A percentile compares a stretch with the other conserved stretches of the same genome.
Evolutionary conservation across 129 eudicot species (phyloP).

Genomic region (Saposhnikovia divaricata): DNA sequence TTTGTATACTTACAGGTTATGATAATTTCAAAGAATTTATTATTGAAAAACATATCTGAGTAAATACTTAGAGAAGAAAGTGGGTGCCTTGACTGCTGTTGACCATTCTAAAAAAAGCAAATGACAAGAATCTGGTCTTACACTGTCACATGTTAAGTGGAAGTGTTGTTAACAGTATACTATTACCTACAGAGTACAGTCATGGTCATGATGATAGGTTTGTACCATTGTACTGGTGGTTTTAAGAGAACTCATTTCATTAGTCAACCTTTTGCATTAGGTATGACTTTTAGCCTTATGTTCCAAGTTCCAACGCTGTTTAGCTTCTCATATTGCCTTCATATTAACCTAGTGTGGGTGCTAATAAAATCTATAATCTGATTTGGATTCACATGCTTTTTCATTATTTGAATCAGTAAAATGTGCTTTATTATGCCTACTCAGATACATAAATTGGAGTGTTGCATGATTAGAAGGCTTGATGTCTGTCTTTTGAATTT

Average conservation of each 20-base stretch:
- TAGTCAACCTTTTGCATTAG: constrained; percentile 1
- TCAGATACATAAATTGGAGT: not conserved
- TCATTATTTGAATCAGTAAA: not conserved
- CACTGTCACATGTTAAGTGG: not conserved
- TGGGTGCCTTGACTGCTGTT: not conserved
- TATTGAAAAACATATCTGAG: not conserved
- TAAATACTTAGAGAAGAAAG: not conserved
- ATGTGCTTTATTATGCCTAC: not conserved
- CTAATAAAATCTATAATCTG: not conserved
- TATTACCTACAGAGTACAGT: too few species aligned
- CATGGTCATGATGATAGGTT: not conserved
- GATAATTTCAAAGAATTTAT: not conserved
- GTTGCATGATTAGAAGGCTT: constrained; percentile 14
- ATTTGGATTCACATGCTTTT: not conserved
- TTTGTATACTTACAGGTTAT: not conserved
- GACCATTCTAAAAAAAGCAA: not conserved
- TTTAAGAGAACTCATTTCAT: not conserved
- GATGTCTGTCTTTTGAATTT: constrained; percentile 6
- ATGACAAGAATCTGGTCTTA: not conserved
- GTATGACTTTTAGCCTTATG: not conserved
- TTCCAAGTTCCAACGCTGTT: not conserved
- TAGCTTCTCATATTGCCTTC: not conserved
- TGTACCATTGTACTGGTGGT: not conserved
- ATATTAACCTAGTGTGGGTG: not conserved
- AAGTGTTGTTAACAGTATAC: not conserved